Evolutionary conservation across 768 basidiomycete genomes (phyloP).

Genomic region (Lentinula raphanica): DNA sequence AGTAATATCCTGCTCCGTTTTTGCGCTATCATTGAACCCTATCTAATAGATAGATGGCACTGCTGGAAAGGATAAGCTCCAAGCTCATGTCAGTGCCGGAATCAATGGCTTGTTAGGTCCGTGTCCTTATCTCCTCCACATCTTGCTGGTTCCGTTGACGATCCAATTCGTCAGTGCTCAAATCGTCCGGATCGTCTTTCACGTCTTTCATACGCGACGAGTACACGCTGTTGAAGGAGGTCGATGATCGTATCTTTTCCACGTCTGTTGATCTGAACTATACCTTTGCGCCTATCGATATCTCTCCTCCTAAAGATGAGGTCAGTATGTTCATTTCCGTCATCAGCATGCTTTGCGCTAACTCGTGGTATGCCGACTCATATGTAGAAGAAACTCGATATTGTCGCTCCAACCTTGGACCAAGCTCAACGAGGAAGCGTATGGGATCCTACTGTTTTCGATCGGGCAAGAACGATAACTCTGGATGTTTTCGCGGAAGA

Average conservation of each 20-base stretch:
- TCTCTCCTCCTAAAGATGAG: slow-evolving; percentile 46
- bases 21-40: background rate
- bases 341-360: too few species aligned
- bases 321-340: background rate
- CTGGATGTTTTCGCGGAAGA: slow-evolving; percentile 81
- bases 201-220: slow-evolving; percentile 77
- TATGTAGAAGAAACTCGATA: slow-evolving; percentile 37
- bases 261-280: slow-evolving; percentile 81
- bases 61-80: slow-evolving; percentile 54
- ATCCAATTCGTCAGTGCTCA: slow-evolving; percentile 56
- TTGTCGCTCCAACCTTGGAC: slow-evolving; percentile 33
- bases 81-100: slow-evolving; percentile 61
- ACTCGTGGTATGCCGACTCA: background rate
- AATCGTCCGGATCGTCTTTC: slow-evolving; percentile 85
- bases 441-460: slow-evolving; percentile 57
- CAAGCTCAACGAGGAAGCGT: slow-evolving; percentile 39
- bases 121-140: slow-evolving; percentile 15
- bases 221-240: slow-evolving; percentile 81
- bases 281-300: slow-evolving; percentile 45
- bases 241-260: slow-evolving; percentile 85
- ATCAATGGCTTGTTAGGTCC: slow-evolving; percentile 77
- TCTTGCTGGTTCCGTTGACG: background rate
- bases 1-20: background rate
- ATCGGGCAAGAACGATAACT: slow-evolving; percentile 55
- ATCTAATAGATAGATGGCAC: slow-evolving; percentile 55